Evolutionary conservation across 75 land plant genomes (phyloP), one percentile per base, ranked within the genome.

Genomic region (Sequoia sempervirens): DNA sequence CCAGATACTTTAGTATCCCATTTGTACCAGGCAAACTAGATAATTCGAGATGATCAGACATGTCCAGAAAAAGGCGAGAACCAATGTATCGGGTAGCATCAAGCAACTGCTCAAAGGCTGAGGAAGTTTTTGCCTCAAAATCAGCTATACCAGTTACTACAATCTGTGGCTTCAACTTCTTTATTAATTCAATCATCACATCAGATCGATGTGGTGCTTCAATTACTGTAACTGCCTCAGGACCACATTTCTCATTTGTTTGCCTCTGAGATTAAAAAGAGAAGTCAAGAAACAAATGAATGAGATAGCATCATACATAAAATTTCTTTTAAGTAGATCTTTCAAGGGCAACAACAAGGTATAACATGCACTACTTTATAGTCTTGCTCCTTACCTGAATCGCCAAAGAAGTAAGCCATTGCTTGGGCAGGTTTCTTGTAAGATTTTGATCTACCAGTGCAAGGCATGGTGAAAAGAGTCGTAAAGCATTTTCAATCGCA

Each of bases 151-250:
- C 98, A 76, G 98, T 91, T 7, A 97, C 85, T 23, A 97, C 98
- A 80, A 97, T 91, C 82, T 97, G 98, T 46, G 99, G 99, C 82
- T 91, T 96, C 88, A 97, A 83, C 79, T 89, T 90, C 85, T 89
- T 92, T 32, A 97, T 87, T 82, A 97, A 86, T 86, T 94, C 94
- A 28, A 93, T 84, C 89, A 97, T 89, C 74, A 96, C 84, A 87
- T 97, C 99, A 75, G 96, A 93, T 70, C 94, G 96, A 28, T 89
- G 91, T 82, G 99, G 99, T 5, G 96, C 98, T 86, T 97, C 99
- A 85, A 97, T 92, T 9, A 96, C 99, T 14, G 96, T 95, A 41
- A 96, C 72, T 20, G 46, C 82, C 73, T 89, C 89, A 68, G 89
- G 84, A 74, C 85, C 66, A 32, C 23, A 34, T 23, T 82, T 54